phyloP scores from a whole-genome alignment of 225 moss, liverwort and hornwort species.

The Climacium dendroides region DNA sequence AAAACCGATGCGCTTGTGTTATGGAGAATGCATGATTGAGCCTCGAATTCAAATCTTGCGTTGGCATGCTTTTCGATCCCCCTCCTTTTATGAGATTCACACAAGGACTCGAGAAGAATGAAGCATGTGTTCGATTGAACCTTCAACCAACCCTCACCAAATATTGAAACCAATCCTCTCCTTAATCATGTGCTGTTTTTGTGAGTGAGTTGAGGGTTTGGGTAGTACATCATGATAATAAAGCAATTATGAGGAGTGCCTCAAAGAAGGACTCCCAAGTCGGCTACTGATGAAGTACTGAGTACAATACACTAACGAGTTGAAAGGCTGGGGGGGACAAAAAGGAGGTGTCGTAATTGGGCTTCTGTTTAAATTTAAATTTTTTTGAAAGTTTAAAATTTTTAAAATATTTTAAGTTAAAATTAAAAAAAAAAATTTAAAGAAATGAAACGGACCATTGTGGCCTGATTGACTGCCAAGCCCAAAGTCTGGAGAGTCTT shows the following conservation, averaged over 20 bases:
- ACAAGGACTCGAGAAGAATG: background rate
- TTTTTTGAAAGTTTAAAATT: no score
- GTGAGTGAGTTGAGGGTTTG: background rate
- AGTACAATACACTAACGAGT: background rate
- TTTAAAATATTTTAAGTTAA: no score
- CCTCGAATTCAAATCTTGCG: background rate
- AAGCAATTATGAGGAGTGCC: background rate
- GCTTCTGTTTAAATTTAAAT: no score
- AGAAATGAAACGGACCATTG: no score
- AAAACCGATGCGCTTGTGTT: background rate
- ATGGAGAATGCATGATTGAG: background rate
- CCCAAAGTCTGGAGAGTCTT: background rate
- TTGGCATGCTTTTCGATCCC: background rate
- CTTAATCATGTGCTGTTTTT: background rate
- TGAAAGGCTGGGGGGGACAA: background rate
- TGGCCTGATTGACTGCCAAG: constrained; percentile 15
- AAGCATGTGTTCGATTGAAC: background rate
- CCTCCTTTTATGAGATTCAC: background rate
- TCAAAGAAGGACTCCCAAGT: background rate
- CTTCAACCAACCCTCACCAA: background rate
- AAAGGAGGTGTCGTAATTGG: no score
- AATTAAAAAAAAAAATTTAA: no score
- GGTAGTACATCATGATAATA: background rate
- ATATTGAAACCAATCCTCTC: background rate
- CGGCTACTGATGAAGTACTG: background rate